phyloP scores from a whole-genome alignment of 2,329 filamentous ascomycete genomes.

The Penicillium hordei region DNA sequence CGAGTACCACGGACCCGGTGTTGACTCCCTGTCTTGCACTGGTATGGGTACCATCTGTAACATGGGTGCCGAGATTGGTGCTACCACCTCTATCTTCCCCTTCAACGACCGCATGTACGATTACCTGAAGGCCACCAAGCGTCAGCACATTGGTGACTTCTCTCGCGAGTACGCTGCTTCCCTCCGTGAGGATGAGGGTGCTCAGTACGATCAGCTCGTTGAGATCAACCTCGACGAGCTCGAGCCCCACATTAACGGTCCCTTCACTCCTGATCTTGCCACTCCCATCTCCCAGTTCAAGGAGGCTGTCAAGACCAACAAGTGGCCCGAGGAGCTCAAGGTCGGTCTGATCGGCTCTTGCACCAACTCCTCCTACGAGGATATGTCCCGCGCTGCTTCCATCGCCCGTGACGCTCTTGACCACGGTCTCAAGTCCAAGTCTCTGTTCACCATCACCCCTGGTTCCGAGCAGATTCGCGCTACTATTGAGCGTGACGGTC shows the following conservation, averaged over 20 bases:
- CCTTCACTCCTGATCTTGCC: constrained; percentile 96
- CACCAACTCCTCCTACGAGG: constrained; percentile 87
- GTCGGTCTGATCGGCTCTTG: constrained; percentile 96
- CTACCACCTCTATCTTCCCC: constrained; percentile 92
- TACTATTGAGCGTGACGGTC: constrained; percentile 85
- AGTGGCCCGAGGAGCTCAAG: constrained; percentile 95
- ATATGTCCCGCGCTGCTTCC: constrained; percentile 90
- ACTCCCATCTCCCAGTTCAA: constrained; percentile 98
- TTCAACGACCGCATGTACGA: constrained; percentile 99
- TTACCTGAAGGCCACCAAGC: constrained; percentile 89
- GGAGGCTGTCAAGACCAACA: constrained; percentile 88
- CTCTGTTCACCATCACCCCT: constrained; percentile 90
- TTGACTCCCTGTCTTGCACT: constrained; percentile 71
- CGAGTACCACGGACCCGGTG: constrained; percentile 64
- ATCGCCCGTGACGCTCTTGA: constrained; percentile 88
- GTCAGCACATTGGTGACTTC: constrained; percentile 85
- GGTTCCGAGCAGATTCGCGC: constrained; percentile 96
- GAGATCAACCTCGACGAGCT: constrained; percentile 94
- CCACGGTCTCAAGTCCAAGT: constrained; percentile 91
- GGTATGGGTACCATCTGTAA: constrained; percentile 82
- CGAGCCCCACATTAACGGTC: constrained; percentile 97
- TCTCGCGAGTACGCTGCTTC: constrained; percentile 80
- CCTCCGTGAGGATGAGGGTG: constrained; percentile 82
- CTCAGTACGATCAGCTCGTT: constrained; percentile 92
- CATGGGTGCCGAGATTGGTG: constrained; percentile 65